Percentiles rank a stretch among this genome's conserved stretches.
Conservation (phyloP, 148 eudicot species). For the Arbutus unedo region DNA sequence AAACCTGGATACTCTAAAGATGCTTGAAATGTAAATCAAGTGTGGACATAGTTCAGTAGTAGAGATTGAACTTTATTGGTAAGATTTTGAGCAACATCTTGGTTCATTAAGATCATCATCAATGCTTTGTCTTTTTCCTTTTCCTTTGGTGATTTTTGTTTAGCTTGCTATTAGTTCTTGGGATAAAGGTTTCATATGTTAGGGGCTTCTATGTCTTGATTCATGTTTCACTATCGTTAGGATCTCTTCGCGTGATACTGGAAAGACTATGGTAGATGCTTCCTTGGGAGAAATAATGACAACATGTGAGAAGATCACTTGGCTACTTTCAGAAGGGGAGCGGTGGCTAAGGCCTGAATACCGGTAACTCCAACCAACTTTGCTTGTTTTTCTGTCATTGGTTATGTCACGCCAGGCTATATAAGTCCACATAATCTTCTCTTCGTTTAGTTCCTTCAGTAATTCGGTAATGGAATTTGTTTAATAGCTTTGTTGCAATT, state of each 20-base stretch:
- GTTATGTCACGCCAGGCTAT: neutral
- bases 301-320: conserved; percentile 92
- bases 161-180: neutral
- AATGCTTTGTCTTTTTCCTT: neutral
- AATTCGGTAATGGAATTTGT: neutral
- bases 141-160: neutral
- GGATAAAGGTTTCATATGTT: neutral
- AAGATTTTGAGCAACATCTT: neutral
- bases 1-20: neutral
- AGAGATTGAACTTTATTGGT: neutral
- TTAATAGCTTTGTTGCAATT: neutral
- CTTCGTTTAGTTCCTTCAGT: neutral
- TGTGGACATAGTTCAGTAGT: neutral
- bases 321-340: conserved; percentile 99
- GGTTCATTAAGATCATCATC: neutral
- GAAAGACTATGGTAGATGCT: conserved; percentile 99
- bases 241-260: conserved; percentile 99
- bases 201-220: neutral
- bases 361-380: conserved; percentile 43
- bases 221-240: conserved; percentile 28
- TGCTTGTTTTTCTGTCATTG: neutral
- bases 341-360: conserved; percentile 95
- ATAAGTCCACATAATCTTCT: neutral
- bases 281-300: conserved; percentile 99
- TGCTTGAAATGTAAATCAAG: neutral